These are phyloP conservation scores for Pseudogymnoascus sp. DNA, from an alignment of 2,329 filamentous ascomycete genomes.

Conservation along the genomic window DNA sequence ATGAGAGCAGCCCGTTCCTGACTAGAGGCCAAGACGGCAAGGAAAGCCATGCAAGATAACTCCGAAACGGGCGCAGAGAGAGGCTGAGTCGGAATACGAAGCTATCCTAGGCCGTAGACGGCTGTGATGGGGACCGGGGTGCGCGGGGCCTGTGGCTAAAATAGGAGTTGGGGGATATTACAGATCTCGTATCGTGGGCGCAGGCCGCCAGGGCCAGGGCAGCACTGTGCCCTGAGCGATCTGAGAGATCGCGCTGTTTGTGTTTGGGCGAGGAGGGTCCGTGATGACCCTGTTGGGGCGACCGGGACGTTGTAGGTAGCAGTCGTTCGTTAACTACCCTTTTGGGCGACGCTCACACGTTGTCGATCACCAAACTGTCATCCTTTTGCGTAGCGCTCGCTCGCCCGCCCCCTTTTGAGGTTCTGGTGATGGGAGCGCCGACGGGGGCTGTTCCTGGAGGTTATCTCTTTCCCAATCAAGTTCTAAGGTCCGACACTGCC, in stretches of 20 bases:
- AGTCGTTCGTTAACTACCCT: neutral
- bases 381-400: neutral
- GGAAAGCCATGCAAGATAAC: neutral
- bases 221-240: neutral
- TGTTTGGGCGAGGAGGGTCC: neutral
- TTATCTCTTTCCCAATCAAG: constrained; percentile 2
- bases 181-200: constrained; percentile 4
- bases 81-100: constrained; percentile 5
- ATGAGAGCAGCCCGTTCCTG: neutral
- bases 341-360: neutral
- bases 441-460: no score
- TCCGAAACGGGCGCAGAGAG: neutral
- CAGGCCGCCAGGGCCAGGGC: neutral
- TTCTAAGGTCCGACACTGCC: neutral
- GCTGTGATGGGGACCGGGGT: neutral
- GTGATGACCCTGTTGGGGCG: neutral
- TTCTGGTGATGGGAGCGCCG: neutral
- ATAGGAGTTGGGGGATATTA: neutral
- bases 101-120: neutral
- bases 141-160: neutral
- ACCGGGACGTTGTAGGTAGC: neutral
- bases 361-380: neutral
- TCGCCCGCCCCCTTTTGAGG: neutral
- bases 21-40: neutral
- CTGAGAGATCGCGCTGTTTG: neutral